Base-by-base conservation (phyloP, 1,284 basidiomycete species). In the Singerocomus rubriflavus region DNA sequence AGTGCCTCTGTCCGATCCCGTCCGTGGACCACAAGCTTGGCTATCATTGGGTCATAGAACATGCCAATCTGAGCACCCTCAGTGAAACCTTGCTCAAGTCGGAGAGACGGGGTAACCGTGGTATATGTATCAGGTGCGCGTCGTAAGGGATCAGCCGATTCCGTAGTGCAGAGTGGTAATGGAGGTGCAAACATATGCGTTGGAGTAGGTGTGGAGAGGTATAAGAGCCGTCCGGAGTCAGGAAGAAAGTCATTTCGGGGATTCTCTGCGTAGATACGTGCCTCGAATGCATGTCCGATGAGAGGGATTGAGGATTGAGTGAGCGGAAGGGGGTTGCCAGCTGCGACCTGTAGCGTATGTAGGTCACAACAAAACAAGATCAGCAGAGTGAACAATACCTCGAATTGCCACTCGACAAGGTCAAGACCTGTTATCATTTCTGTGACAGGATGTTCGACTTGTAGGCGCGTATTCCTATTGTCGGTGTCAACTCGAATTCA, bases 261-360 rank as follows among this genome's bases (percentile, higher is more conserved):
- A 60, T 94, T 91, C 70, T 98, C 94, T 6, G 94, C 95, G 66
- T 98, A 98, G 59, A 98, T 95, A n/a, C 94, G 84, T 12, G 93
- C 93, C 71, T 97, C 94, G 60, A 97, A 97, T 0, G 94, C 90
- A 61, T 97, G 93, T 2, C 95, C 94, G 5, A 90, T 81, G 49
- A 92, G 84, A 16, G 87, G 88, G 48, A 98, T 85, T 32, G 85
- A 74, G 1, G 80, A 75, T 71, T 97, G 94, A 1, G 70, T 62
- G 33, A 94, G 73, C 7, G 93, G 91, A 17, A 98, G 77, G 0
- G 84, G 77, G 66, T 96, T 96, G 0, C 94, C 93, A 4, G 88
- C 85, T 11, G 95, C 93, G 26, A 95, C 86, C 82, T 89, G 43
- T 49, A 11, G 32, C 9, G 21, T 27, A 34, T 7, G 12, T 53